Base-by-base conservation (phyloP, 2,329 filamentous ascomycete genomes). In the Simplicillium sp. region DNA sequence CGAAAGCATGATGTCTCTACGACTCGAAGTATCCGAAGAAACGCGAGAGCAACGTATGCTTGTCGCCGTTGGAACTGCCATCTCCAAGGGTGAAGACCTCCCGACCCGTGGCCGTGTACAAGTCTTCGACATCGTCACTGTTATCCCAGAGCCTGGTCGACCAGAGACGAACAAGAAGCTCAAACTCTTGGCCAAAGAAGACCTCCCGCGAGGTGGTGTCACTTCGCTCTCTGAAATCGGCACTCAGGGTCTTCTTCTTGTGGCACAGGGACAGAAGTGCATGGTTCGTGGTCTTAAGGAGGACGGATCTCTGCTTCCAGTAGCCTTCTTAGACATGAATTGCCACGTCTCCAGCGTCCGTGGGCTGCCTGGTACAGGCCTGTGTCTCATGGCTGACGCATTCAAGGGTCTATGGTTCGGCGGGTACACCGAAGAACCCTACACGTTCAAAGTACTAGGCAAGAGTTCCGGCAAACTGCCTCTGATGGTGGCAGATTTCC, bases 251-350 rank as follows among this genome's bases (percentile, higher is more conserved):
- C 87, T 90, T 50, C 80, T 94, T 71, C 81, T 92, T 46, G 85
- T 85, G 33, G 88, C 89, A 0, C 92, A 98, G 57, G 92, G 92
- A 1, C 89, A 96, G 55, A 98, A 98, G 62, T 90, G 88, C 59
- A 94, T 98, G 84, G 88, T 98, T 1, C 76, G 92, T 44, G 92
- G 92, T 33, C 72, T 98, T 3, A 96, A 96, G 59, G 92, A 98
- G 60, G 92, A 98, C 56, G 87, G 89, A 1, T 88, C 85, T 2
- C 73, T 97, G 39, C 70, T 97, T 1, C 92, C 92, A 0, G 90
- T 98, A 3, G 92, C 92, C 0, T 98, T 98, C 56, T 84, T 98
- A 72, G 92, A 98, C 55, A 94, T 96, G 80, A 92, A 87, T 64
- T 94, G 86, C 61, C 92, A 95, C 54, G 87, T 95, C 11, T 86